Percentiles rank a stretch among this genome's conserved stretches.
phyloP scores from a whole-genome alignment of 2,329 filamentous ascomycete species.

The Penicillium sp. region DNA sequence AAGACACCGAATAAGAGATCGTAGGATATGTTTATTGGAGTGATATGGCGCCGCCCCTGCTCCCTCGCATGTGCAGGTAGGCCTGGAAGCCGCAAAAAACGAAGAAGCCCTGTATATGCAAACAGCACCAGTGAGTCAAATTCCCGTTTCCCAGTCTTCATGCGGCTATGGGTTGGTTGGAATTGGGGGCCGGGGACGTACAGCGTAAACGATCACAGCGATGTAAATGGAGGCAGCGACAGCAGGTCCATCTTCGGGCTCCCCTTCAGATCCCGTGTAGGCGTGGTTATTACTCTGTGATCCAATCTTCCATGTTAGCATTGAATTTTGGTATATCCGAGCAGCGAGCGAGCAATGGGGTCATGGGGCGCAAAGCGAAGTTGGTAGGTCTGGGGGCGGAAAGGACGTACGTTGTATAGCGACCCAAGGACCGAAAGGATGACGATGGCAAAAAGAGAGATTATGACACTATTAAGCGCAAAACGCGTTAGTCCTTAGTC shows the following conservation, averaged over 20 bases:
- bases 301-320: too few relatives aligned
- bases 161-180: not conserved
- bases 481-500: constrained; percentile 10
- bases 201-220: constrained; percentile 82
- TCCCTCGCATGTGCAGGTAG: constrained; percentile 78
- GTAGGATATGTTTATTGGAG: constrained; percentile 50
- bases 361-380: constrained; percentile 2
- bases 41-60: constrained; percentile 77
- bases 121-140: constrained; percentile 18
- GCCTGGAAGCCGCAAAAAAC: constrained; percentile 90
- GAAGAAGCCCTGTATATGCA: constrained; percentile 67
- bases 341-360: too few relatives aligned
- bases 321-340: too few relatives aligned
- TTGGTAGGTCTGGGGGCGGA: constrained; percentile 1
- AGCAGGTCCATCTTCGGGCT: constrained; percentile 68
- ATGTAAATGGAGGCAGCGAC: constrained; percentile 84
- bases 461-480: constrained; percentile 55
- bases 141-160: too few relatives aligned
- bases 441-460: constrained; percentile 63
- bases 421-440: constrained; percentile 64
- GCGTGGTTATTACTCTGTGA: constrained; percentile 68
- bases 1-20: constrained; percentile 18
- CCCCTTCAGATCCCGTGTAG: constrained; percentile 71
- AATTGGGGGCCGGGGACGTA: constrained; percentile 51
- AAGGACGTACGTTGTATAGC: constrained; percentile 64